Evolutionary conservation across 192 early-diverging fungal genomes (phyloP).

Genomic region (Coemansia sp.): DNA sequence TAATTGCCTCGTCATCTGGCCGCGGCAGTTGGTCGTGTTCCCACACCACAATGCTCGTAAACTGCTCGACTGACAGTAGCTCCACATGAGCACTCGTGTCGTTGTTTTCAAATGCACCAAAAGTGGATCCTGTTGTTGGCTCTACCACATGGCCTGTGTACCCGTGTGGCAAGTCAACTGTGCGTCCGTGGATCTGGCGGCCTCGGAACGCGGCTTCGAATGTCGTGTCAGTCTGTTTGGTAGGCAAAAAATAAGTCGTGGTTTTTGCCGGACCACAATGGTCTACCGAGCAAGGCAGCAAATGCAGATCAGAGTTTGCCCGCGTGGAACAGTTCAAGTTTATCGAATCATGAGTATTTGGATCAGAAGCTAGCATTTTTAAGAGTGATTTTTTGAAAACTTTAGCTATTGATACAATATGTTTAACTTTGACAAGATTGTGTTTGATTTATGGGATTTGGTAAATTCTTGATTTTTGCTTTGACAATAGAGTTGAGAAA

Average conservation of each 20-base stretch:
- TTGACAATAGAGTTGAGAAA: too few relatives aligned
- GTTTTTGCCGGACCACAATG: slow-evolving; percentile 38
- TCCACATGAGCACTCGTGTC: slow-evolving; percentile 8
- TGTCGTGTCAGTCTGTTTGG: slow-evolving; percentile 15
- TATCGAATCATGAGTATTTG: slow-evolving; percentile 8
- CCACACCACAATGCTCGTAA: slow-evolving; percentile 34
- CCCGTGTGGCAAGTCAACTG: slow-evolving; percentile 10
- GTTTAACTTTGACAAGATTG: too few relatives aligned
- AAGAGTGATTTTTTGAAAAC: not conserved
- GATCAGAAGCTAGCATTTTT: not conserved
- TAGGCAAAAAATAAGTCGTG: slow-evolving; percentile 30
- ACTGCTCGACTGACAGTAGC: slow-evolving; percentile 19
- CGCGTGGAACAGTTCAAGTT: slow-evolving; percentile 8
- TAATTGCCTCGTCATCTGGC: slow-evolving; percentile 33
- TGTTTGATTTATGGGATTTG: too few relatives aligned
- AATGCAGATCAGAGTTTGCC: slow-evolving; percentile 6
- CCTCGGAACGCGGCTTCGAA: slow-evolving; percentile 41
- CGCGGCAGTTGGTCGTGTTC: slow-evolving; percentile 45
- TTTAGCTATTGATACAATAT: too few relatives aligned
- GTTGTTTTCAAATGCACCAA: slow-evolving; percentile 31
- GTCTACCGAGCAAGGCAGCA: slow-evolving; percentile 35
- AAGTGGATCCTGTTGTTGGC: not conserved
- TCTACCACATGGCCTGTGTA: slow-evolving; percentile 38
- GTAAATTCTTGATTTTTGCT: too few relatives aligned
- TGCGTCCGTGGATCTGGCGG: slow-evolving; percentile 37